Evolutionary conservation across 768 basidiomycete species (phyloP), one percentile per base, ranked within the genome.

Genomic region (Lactarius sanguifluus): DNA sequence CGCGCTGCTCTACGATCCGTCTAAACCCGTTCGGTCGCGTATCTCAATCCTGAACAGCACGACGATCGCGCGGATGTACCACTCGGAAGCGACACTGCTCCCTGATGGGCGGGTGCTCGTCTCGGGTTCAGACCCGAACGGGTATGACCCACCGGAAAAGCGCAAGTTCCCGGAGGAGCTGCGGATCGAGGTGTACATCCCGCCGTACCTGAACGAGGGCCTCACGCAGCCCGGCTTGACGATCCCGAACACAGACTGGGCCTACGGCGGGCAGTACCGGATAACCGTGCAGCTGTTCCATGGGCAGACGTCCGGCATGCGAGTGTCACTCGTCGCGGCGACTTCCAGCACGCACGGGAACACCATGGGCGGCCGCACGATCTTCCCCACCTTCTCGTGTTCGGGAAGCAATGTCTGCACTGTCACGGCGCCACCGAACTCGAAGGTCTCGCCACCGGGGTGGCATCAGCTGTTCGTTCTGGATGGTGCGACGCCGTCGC

Each of bases 301-400:
- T 69, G 75, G 81, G 67, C 72, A 78, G 34, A 82, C 76, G 25
- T 76, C 67, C 61, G 80, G 72, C 57, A 82, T 96, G 78, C 78
- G 81, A 3, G 77, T 86, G 40, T 92, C 85, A 18, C 87, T 88
- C 64, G 76, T 87, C 66, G 89, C 80, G 88, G 89, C 89, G 4
- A 83, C 84, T 0, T 90, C 90, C 28, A 89, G 86, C 64, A 90
- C 89, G 0, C 89, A 90, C 72, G 90, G 89, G 15, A 91, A 91
- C 69, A 76, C 84, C 1, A 91, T 91, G 87, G 88, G 87, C 1
- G 82, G 83, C 2, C 81, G 88, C 62, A 86, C 84, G 3, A 76
- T 92, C 70, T 91, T 91, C 80, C 88, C 93, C 9, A 82, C 80
- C 23, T 88, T 93, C 74, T 79, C 82, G 9, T 89, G 86, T 73